Base-by-base conservation (phyloP, 805 yeast species). In the Pichia ethanolica region DNA sequence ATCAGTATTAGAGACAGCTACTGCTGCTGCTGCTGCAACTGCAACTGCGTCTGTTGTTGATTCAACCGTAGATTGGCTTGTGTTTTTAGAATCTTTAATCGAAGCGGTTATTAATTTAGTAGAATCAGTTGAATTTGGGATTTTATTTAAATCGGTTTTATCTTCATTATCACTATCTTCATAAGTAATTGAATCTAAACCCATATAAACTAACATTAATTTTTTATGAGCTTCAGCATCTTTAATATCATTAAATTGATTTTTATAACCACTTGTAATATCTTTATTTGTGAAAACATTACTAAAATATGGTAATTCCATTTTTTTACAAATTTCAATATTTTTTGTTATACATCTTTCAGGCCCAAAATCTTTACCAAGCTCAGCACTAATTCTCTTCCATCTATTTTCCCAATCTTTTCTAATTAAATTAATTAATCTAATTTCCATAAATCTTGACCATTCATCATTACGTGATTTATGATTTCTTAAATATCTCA, bases 401-500 rank as follows among this genome's bases (percentile, higher is more conserved):
- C 72, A 70, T 49, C 76, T 61, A 27, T 53, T 60, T 20, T 68
- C 68, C 73, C 74, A 72, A 56, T 72, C 76, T 30, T 63, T 59
- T 26, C 63, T 54, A 35, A 72, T 56, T 1, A 63, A 63, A 39
- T 57, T 56, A 20, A 65, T 52, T 36, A 72, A 54, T 44, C 59
- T 61, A 4, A 59, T 46, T 38, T 61, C 69, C 61, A 72, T 71
- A 33, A 57, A 60, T 35, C 63, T 53, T 13, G 70, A 59, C 70
- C 73, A 68, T 33, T 56, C 55, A 25, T 59, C 68, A 43, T 64
- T 61, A 33, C 73, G 56, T 8, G 67, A 58, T 49, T 69, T 69
- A 48, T 71, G 69, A 37, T 66, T 60, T 9, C 77, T 62, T 40
- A 73, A 58, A 51, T 73, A 73, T 45, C 75, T 56, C 77, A 72